Base-by-base conservation (phyloP, 2,329 filamentous ascomycete genomes). In the Mycogone perniciosa region DNA sequence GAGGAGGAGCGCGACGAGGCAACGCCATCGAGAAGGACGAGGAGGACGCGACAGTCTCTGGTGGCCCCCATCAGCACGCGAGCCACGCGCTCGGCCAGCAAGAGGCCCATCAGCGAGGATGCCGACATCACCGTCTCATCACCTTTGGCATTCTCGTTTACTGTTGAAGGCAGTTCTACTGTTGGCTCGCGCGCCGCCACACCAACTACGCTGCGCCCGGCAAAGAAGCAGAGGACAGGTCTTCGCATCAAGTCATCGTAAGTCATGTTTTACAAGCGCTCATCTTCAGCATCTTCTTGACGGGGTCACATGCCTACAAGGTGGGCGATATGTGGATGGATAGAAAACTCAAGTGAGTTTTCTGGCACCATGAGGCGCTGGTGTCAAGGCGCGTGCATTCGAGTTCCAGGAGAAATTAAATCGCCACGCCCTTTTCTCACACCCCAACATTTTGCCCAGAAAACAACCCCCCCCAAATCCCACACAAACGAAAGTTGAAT, bases 201-300 rank as follows among this genome's bases (percentile, higher is more conserved):
- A 31, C 83, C 82, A 6, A 73, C 68, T 49, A 71, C 76, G 40
- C 71, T 76, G 49, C 78, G 77, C 38, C 74, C 79, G 31, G 67
- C 72, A 53, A 84, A 84, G 73, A 84, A 79, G 67, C 71, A 75
- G 45, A 79, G 81, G 63, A 77, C 76, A 48, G 82, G 81, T 37
- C 74, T 81, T 53, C 81, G 84, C 58, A 76, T 85, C 62, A 86
- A 87, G 70, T 79, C 76, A 66, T 87, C 84, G 84, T 85, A 72
- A 78, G 82, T 83, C 55, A 58, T 59, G 54, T 53, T 49, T 46
- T 29, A 30, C 41, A 40, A 40, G 11, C 26, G 37, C 37, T n/a
- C 49, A n/a, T 26, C 29, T 35, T 10, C n/a, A n/a, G 29, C 20
- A 35, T 35, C 33, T 35, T 35, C 7, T 20, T 20, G 2, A 20